phyloP scores from a whole-genome alignment of 805 yeast species.

The Yamadazyma scolyti region DNA sequence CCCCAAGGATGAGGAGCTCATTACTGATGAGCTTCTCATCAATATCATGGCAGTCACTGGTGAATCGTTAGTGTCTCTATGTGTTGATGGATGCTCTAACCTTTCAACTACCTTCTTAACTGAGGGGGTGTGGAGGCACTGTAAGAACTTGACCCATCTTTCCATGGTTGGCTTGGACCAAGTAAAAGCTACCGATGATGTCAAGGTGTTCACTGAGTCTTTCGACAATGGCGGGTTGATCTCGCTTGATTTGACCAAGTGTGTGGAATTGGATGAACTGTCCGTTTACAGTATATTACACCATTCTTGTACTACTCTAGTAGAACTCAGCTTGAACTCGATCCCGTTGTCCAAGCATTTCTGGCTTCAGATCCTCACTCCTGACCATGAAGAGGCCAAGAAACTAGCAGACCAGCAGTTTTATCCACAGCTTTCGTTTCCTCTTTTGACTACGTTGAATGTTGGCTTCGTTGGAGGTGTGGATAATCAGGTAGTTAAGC shows the following conservation, averaged over 20 bases:
- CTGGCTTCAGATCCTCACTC: constrained; percentile 44
- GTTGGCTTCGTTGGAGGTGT: constrained; percentile 76
- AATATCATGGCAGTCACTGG: constrained; percentile 63
- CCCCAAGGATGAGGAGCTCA: constrained; percentile 61
- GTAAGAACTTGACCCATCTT: constrained; percentile 52
- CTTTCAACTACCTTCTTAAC: constrained; percentile 61
- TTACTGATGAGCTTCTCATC: constrained; percentile 64
- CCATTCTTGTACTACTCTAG: constrained; percentile 64
- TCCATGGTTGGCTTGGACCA: constrained; percentile 59
- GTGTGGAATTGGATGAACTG: constrained; percentile 60
- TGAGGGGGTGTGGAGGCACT: constrained; percentile 58
- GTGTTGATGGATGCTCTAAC: constrained; percentile 68
- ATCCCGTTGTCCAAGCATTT: constrained; percentile 54
- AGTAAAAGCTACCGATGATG: constrained; percentile 60
- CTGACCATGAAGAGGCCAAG: constrained; percentile 16
- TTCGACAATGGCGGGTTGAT: constrained; percentile 58
- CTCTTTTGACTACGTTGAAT: constrained; percentile 66
- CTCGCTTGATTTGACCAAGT: constrained; percentile 59
- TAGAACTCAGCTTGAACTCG: constrained; percentile 72
- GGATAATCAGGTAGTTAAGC: constrained; percentile 63
- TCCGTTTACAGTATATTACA: constrained; percentile 56
- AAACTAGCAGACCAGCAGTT: constrained; percentile 7
- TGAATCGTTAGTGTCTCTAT: constrained; percentile 50
- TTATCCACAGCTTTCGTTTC: constrained; percentile 31
- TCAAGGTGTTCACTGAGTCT: constrained; percentile 40